Percentiles rank a stretch among this genome's conserved stretches.
Evolutionary conservation across 106 monocot species (phyloP).

Genomic region (Posidonia australis): DNA sequence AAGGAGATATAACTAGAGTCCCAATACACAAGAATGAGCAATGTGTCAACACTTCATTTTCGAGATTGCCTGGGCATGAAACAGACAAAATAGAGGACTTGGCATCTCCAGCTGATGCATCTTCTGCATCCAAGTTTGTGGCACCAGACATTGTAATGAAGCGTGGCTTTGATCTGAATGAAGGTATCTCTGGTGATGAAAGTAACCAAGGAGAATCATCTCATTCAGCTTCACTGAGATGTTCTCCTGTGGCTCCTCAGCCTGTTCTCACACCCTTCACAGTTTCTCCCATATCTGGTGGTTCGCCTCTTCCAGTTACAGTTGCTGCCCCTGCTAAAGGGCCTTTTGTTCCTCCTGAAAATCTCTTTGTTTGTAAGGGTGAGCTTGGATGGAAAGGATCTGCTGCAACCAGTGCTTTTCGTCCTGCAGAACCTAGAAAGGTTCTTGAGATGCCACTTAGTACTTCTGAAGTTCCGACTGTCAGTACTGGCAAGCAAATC

Average conservation of each 20-base stretch:
- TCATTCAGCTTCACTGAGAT: conserved; percentile 10
- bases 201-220: conserved; percentile 34
- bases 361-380: conserved; percentile 37
- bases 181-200: conserved; percentile 60
- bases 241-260: conserved; percentile 15
- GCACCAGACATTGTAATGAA: conserved; percentile 28
- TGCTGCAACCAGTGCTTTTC: conserved; percentile 92
- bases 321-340: conserved; percentile 68
- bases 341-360: conserved; percentile 69
- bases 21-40: no score
- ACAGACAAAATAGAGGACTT: background rate
- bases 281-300: conserved; percentile 1
- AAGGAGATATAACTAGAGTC: no score
- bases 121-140: conserved; percentile 2
- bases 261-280: background rate
- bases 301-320: conserved; percentile 12
- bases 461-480: conserved; percentile 25
- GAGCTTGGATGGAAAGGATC: conserved; percentile 92
- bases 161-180: conserved; percentile 77
- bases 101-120: conserved; percentile 12
- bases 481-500: conserved; percentile 21
- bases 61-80: background rate
- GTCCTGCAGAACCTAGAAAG: conserved; percentile 80
- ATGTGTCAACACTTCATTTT: no score
- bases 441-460: conserved; percentile 48